Base-by-base conservation (phyloP, 2,329 filamentous ascomycete genomes). In the Hymenoscyphus fructigenus region DNA sequence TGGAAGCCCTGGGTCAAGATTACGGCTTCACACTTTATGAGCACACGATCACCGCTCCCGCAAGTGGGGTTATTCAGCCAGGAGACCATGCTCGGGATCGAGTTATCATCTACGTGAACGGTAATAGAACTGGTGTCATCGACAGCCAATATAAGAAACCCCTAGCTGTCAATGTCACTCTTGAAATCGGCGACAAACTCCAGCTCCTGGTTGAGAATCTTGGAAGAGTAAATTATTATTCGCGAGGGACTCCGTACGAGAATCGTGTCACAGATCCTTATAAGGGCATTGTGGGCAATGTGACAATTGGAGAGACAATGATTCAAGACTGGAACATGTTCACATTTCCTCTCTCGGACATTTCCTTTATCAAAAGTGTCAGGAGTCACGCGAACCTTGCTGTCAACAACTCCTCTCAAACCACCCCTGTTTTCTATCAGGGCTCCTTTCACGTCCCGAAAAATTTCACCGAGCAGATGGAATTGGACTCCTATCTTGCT, bases 151-250 rank as follows among this genome's bases (percentile, higher is more conserved):
- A 83, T 68, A 66, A 71, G 50, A 66, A 70, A 10, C 81, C 81
- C 0, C 71, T 72, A 1, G 75, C 73, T 3, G 76, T 84, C 14
- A 76, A 64, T 0, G 59, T 84, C 1, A 64, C 70, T 0, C 71
- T 84, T 7, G 68, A 72, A 20, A 67, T 70, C 0, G 79, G 79
- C 5, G 80, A 82, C 66, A 75, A 69, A 28, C 66, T 83, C 5
- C 74, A 78, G 63, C 75, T 83, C 0, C 70, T 84, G 3, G 78
- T 83, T 1, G 82, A 84, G 71, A 84, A 84, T 59, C 75, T 84
- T n/a, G 82, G 82, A 1, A 77, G 82, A 2, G 79, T 83, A 1
- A 79, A 83, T 66, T 82, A 80, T 23, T 53, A 32, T 57, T 53
- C 60, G 10, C 58, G 34, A 29, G 34, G 34, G 23, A 44, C 58